Conservation (phyloP, 2,329 filamentous ascomycete genomes). For the Lizonia empirigonia region DNA sequence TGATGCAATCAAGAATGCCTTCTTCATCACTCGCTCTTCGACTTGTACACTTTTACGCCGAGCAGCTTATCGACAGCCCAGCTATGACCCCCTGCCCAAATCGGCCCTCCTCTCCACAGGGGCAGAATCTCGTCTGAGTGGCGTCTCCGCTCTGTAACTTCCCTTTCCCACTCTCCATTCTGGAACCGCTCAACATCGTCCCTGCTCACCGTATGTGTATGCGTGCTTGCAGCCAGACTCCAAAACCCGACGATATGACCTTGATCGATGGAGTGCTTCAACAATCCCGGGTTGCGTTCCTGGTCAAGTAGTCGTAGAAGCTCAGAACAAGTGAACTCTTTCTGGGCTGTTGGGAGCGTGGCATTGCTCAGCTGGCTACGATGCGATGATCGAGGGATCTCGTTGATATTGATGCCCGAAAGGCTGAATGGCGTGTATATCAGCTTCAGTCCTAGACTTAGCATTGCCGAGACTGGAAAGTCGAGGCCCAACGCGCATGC, state of each 20-base stretch:
- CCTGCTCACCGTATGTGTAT: slow-evolving; percentile 25
- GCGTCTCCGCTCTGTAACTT: slow-evolving; percentile 18
- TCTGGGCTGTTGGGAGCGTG: slow-evolving; percentile 13
- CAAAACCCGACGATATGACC: slow-evolving; percentile 31
- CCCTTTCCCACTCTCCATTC: slow-evolving; percentile 29
- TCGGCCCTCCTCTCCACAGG: slow-evolving; percentile 32
- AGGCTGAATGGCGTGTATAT: slow-evolving; percentile 27
- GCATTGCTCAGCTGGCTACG: slow-evolving; percentile 24
- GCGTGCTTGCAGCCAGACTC: slow-evolving; percentile 25
- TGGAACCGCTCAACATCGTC: slow-evolving; percentile 30
- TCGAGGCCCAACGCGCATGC: slow-evolving; percentile 26
- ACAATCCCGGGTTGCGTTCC: slow-evolving; percentile 15
- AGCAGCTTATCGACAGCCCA: slow-evolving; percentile 28
- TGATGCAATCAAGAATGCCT: not conserved
- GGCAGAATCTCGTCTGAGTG: slow-evolving; percentile 25
- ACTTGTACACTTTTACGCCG: slow-evolving; percentile 27
- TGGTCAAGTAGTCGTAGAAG: slow-evolving; percentile 17
- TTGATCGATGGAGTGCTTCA: slow-evolving; percentile 27
- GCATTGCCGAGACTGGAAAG: slow-evolving; percentile 26
- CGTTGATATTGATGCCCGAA: slow-evolving; percentile 24
- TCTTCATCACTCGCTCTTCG: slow-evolving; percentile 13
- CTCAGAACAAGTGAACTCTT: slow-evolving; percentile 26
- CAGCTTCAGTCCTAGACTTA: slow-evolving; percentile 27
- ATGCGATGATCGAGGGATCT: slow-evolving; percentile 23
- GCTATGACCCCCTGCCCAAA: slow-evolving; percentile 27